Evolutionary conservation across 306 rosid genomes (phyloP).

Genomic region (Luffa aegyptiaca): DNA sequence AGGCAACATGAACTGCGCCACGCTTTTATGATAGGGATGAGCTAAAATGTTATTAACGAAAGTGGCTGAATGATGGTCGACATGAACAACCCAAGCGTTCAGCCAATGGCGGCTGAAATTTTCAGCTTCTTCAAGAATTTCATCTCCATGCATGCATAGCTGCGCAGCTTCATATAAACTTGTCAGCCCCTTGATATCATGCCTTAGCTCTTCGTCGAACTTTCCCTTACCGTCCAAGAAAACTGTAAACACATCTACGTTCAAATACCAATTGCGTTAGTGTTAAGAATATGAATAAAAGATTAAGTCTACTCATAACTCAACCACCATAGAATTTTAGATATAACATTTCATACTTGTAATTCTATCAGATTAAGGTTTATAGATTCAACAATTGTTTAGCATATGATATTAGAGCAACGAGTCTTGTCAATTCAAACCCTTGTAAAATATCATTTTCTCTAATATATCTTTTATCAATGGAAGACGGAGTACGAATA

Average conservation of each 20-base stretch:
- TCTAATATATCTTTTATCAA: too few species aligned
- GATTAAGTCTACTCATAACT: neutral
- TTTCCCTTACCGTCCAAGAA: slow-evolving; percentile 20
- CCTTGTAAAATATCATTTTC: too few species aligned
- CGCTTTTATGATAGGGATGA: slow-evolving; percentile 43
- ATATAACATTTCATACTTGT: too few species aligned
- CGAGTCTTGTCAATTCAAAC: too few species aligned
- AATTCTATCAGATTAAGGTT: too few species aligned
- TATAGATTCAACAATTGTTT: too few species aligned
- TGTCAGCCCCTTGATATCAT: slow-evolving; percentile 21
- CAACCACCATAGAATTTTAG: neutral
- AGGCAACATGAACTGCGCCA: slow-evolving; percentile 26
- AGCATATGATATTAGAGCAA: too few species aligned
- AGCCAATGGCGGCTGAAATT: neutral
- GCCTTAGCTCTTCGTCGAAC: neutral
- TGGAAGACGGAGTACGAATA: too few species aligned
- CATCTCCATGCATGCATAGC: slow-evolving; percentile 20
- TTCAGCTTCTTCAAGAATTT: slow-evolving; percentile 23
- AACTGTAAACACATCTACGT: slow-evolving; percentile 9
- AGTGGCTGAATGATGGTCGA: neutral
- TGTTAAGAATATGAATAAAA: too few species aligned
- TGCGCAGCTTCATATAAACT: slow-evolving; percentile 30
- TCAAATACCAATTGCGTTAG: neutral
- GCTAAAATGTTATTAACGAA: slow-evolving; percentile 19
- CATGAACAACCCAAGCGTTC: neutral